A percentile compares a stretch with the other conserved stretches of the same genome.
These are phyloP conservation scores for Calonectria pteridis DNA, from an alignment of 2,329 filamentous ascomycete genomes.

Conservation along the genomic window DNA sequence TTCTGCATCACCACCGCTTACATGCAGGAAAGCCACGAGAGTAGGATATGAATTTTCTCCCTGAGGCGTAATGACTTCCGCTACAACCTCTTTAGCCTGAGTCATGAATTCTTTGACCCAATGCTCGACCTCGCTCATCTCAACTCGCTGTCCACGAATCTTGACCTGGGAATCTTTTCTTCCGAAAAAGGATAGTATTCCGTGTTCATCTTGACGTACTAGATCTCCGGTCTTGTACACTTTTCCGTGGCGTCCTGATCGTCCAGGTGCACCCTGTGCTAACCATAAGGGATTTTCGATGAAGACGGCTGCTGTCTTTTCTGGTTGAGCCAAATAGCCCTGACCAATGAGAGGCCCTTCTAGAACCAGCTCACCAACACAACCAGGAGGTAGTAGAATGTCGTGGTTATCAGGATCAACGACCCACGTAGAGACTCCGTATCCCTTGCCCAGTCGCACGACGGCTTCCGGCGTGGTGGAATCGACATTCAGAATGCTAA, in stretches of 20 bases:
- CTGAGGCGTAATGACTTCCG: neutral
- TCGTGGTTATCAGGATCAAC: conserved; percentile 49
- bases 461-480: conserved; percentile 16
- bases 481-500: conserved; percentile 50
- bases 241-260: neutral
- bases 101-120: conserved; percentile 57
- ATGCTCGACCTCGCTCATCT: conserved; percentile 60
- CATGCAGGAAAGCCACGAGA: neutral
- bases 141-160: conserved; percentile 69
- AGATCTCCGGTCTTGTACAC: conserved; percentile 65
- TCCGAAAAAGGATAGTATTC: conserved; percentile 59
- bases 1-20: too few relatives aligned
- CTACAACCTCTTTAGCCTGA: neutral
- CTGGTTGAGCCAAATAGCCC: conserved; percentile 26
- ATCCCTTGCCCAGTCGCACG: conserved; percentile 28
- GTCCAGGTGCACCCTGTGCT: conserved; percentile 33
- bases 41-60: neutral
- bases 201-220: conserved; percentile 56
- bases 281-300: conserved; percentile 60
- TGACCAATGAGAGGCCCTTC: conserved; percentile 13
- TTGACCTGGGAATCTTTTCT: conserved; percentile 72
- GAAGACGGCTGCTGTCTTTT: conserved; percentile 29
- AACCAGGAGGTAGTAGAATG: conserved; percentile 35
- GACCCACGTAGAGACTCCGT: conserved; percentile 48
- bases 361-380: conserved; percentile 19